A percentile compares a stretch with the other conserved stretches of the same genome.
phyloP scores from a whole-genome alignment of 2,329 filamentous ascomycete species.

The Fusarium ramigenum region DNA sequence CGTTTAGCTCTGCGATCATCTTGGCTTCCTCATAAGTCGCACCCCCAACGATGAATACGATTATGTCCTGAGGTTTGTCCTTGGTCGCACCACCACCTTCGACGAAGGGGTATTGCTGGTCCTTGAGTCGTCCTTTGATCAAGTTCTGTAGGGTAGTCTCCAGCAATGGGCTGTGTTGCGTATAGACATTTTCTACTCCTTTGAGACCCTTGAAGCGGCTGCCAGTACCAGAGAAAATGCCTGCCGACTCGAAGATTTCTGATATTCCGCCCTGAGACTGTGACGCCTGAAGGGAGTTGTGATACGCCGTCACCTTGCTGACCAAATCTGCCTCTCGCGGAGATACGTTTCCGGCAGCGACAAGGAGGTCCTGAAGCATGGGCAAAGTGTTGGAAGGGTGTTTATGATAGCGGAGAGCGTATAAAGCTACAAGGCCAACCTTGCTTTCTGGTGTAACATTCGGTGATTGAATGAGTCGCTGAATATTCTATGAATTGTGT shows the following conservation, averaged over 20 bases:
- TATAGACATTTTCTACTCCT: slow-evolving; percentile 98
- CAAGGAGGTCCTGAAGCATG: slow-evolving; percentile 86
- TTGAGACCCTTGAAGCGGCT: slow-evolving; percentile 94
- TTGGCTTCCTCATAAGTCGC: slow-evolving; percentile 97
- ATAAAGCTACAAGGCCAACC: slow-evolving; percentile 89
- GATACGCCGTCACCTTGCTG: slow-evolving; percentile 83
- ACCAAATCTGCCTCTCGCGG: slow-evolving; percentile 81
- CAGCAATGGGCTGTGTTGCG: slow-evolving; percentile 90
- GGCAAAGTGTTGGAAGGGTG: slow-evolving; percentile 84
- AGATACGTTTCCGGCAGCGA: slow-evolving; percentile 83
- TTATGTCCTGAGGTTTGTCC: slow-evolving; percentile 96
- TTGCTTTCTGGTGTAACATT: slow-evolving; percentile 84
- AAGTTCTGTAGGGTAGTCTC: slow-evolving; percentile 90
- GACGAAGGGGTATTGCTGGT: slow-evolving; percentile 91
- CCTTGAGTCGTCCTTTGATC: slow-evolving; percentile 88
- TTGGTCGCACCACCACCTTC: slow-evolving; percentile 86
- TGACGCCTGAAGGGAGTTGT: slow-evolving; percentile 83
- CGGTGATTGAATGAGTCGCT: slow-evolving; percentile 84
- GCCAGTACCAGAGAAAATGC: slow-evolving; percentile 88
- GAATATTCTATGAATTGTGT: slow-evolving; percentile 69
- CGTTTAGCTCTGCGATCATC: slow-evolving; percentile 94
- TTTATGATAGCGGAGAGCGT: slow-evolving; percentile 90
- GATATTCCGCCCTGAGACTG: slow-evolving; percentile 81
- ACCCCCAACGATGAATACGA: slow-evolving; percentile 94
- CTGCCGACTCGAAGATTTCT: slow-evolving; percentile 90